Conservation (phyloP, 164 flowering plant species). For the Annona cherimola region DNA sequence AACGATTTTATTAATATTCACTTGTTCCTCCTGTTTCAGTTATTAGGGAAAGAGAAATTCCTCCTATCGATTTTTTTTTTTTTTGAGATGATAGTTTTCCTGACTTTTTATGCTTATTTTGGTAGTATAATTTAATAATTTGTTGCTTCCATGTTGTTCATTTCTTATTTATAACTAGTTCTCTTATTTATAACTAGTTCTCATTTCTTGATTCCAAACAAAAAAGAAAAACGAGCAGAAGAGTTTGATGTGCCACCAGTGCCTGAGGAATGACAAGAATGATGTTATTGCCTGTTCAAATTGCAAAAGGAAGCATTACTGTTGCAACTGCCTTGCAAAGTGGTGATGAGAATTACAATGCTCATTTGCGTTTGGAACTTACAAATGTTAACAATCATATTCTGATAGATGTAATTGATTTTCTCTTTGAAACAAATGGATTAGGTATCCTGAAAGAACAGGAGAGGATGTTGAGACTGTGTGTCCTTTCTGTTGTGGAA, state of each 20-base stretch:
- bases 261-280: slow-evolving; percentile 15
- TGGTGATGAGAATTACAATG: slow-evolving; percentile 3
- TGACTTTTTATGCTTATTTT: neutral
- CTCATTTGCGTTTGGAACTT: neutral
- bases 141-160: no score
- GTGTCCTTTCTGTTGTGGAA: slow-evolving; percentile 70
- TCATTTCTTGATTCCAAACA: slow-evolving; percentile 2
- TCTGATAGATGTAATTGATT: neutral
- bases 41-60: neutral
- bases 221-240: slow-evolving; percentile 1
- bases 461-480: slow-evolving; percentile 39
- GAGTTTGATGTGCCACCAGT: slow-evolving; percentile 17
- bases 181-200: neutral
- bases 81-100: neutral
- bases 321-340: slow-evolving; percentile 7
- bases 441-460: slow-evolving; percentile 64
- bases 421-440: slow-evolving; percentile 14
- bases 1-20: no score
- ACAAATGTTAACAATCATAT: neutral
- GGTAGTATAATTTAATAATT: neutral
- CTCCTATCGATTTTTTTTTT: neutral
- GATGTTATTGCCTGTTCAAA: slow-evolving; percentile 13
- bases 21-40: neutral
- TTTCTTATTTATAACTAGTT: neutral
- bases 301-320: slow-evolving; percentile 17